Conservation (phyloP, 371 early-diverging fungal genomes). For the Lichtheimia corymbifera region DNA sequence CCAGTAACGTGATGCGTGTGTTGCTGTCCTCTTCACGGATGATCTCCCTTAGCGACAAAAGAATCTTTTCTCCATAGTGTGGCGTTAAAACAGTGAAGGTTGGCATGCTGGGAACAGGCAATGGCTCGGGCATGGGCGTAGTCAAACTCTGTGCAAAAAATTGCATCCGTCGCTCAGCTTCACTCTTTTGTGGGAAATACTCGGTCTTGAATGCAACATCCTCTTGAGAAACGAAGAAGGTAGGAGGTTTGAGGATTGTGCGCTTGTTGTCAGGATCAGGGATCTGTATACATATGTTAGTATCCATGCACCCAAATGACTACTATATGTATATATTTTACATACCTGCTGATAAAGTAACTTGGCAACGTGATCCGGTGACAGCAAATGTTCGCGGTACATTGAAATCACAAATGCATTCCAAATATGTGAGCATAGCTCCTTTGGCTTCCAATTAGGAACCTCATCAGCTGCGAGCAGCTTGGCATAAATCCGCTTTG, state of each 20-base stretch:
- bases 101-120: slow-evolving; percentile 85
- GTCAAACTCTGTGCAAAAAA: slow-evolving; percentile 89
- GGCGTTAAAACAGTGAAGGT: slow-evolving; percentile 87
- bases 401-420: slow-evolving; percentile 86
- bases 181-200: slow-evolving; percentile 74
- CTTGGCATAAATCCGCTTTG: slow-evolving; percentile 82
- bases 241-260: slow-evolving; percentile 70
- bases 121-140: slow-evolving; percentile 80
- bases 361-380: slow-evolving; percentile 73
- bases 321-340: neutral
- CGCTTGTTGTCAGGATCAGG: slow-evolving; percentile 57
- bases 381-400: slow-evolving; percentile 83
- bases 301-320: slow-evolving; percentile 7
- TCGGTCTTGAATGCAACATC: slow-evolving; percentile 76
- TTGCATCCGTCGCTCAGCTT: slow-evolving; percentile 85
- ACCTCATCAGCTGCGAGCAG: slow-evolving; percentile 70
- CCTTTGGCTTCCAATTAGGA: slow-evolving; percentile 70
- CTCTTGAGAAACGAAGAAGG: slow-evolving; percentile 83
- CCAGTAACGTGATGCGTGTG: slow-evolving; percentile 78
- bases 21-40: slow-evolving; percentile 82
- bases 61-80: slow-evolving; percentile 88
- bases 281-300: slow-evolving; percentile 10
- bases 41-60: slow-evolving; percentile 79
- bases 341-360: slow-evolving; percentile 77
- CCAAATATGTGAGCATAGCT: slow-evolving; percentile 84